These are phyloP conservation scores for Erysiphe neolycopersici DNA, from an alignment of 2,329 filamentous ascomycete genomes.

Conservation along the genomic window DNA sequence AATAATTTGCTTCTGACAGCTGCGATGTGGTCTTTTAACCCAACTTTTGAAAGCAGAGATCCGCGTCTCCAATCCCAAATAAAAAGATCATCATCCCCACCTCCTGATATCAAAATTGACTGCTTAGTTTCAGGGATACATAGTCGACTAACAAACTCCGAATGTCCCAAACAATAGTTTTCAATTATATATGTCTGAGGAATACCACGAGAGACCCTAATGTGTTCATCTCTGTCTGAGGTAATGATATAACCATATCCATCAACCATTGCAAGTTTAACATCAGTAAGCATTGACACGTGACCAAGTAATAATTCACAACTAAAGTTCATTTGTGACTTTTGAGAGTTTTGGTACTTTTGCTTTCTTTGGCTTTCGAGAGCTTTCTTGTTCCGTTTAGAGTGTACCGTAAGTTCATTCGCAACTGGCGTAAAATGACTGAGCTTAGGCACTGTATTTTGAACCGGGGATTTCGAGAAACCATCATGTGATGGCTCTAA, in stretches of 20 bases:
- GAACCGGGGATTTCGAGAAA: constrained; percentile 3
- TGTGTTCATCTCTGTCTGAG: constrained; percentile 53
- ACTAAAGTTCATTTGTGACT: constrained; percentile 29
- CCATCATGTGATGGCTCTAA: constrained; percentile 14
- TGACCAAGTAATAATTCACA: constrained; percentile 65
- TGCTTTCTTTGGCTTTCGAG: constrained; percentile 30
- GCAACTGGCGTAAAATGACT: constrained; percentile 22
- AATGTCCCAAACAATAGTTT: constrained; percentile 68
- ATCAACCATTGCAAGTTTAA: constrained; percentile 29
- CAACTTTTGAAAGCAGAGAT: constrained; percentile 24
- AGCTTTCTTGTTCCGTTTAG: constrained; percentile 31
- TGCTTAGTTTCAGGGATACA: constrained; percentile 30
- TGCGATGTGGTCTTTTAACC: constrained; percentile 22
- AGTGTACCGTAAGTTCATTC: constrained; percentile 34
- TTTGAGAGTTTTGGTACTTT: constrained; percentile 12
- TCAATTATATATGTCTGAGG: constrained; percentile 78
- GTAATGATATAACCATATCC: constrained; percentile 29
- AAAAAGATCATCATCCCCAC: constrained; percentile 54
- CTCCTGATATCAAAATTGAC: constrained; percentile 55
- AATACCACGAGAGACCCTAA: constrained; percentile 57
- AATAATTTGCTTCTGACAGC: constrained; percentile 14
- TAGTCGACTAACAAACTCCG: constrained; percentile 56
- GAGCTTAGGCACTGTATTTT: constrained; percentile 5
- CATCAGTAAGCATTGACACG: constrained; percentile 75
- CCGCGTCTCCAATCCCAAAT: constrained; percentile 50